Percentiles rank a stretch among this genome's conserved stretches.
phyloP scores from a whole-genome alignment of 176 grass and related monocot species.

The Triticum urartu region DNA sequence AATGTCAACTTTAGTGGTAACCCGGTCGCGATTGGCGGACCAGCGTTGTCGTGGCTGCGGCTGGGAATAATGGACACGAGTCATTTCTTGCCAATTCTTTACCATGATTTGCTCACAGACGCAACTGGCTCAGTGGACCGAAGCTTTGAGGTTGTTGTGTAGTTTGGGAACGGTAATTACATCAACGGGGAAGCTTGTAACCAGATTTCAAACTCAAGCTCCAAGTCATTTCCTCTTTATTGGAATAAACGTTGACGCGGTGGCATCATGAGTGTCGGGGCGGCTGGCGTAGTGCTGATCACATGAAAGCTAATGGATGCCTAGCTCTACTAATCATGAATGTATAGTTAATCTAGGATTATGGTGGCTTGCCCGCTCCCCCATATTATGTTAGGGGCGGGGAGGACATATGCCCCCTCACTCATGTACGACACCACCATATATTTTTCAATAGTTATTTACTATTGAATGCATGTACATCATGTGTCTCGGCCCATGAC shows the following conservation, averaged over 20 bases:
- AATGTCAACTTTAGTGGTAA: neutral
- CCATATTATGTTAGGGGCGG: no score
- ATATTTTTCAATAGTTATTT: no score
- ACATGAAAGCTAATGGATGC: neutral
- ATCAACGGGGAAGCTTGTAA: neutral
- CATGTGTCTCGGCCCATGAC: no score
- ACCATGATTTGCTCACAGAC: slow-evolving; percentile 50
- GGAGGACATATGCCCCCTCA: no score
- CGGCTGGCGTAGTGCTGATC: neutral
- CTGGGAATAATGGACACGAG: neutral
- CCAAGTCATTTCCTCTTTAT: no score
- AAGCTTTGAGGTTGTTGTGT: neutral
- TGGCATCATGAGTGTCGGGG: neutral
- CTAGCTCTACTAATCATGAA: no score
- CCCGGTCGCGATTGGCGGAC: slow-evolving; percentile 38
- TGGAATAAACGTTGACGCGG: no score
- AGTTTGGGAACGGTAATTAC: neutral
- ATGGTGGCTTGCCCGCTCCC: no score
- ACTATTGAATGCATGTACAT: no score
- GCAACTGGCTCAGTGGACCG: slow-evolving; percentile 23
- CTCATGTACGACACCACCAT: no score
- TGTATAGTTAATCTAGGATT: no score
- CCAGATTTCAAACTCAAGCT: neutral
- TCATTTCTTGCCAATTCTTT: slow-evolving; percentile 31
- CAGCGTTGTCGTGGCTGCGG: slow-evolving; percentile 42